Conservation (phyloP, 2,329 filamentous ascomycete species). For the Achaetomium macrosporum region DNA sequence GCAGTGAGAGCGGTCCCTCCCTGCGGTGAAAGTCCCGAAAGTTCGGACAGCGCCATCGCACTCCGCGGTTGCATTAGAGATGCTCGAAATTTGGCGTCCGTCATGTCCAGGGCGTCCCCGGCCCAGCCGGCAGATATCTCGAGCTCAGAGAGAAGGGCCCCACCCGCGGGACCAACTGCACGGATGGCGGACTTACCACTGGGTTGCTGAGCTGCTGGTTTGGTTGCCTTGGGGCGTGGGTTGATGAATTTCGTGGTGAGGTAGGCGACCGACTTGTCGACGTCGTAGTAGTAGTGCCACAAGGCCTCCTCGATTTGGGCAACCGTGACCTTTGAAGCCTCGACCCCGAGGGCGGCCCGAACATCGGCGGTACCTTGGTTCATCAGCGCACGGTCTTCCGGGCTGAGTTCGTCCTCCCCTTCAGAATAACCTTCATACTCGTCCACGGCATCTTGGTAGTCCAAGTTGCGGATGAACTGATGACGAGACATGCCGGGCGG, state of each 20-base stretch:
- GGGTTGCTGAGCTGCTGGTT: slow-evolving; percentile 12
- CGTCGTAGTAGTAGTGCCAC: slow-evolving; percentile 95
- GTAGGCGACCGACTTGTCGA: slow-evolving; percentile 78
- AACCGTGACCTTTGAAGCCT: slow-evolving; percentile 50
- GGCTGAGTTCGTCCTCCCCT: slow-evolving; percentile 41
- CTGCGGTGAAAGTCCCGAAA: background rate
- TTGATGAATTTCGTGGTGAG: slow-evolving; percentile 59
- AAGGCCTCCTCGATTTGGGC: slow-evolving; percentile 79
- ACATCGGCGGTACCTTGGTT: slow-evolving; percentile 61
- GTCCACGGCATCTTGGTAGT: slow-evolving; percentile 47
- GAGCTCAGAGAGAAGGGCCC: slow-evolving; percentile 5
- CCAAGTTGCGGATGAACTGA: slow-evolving; percentile 41
- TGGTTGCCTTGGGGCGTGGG: slow-evolving; percentile 35
- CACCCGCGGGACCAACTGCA: slow-evolving; percentile 5
- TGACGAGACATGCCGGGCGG: slow-evolving; percentile 40
- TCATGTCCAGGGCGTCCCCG: slow-evolving; percentile 9
- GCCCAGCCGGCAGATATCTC: slow-evolving; percentile 13
- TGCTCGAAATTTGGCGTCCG: slow-evolving; percentile 2
- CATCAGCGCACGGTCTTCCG: slow-evolving; percentile 49
- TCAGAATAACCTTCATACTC: slow-evolving; percentile 41
- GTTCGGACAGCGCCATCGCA: slow-evolving; percentile 21
- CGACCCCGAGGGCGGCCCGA: slow-evolving; percentile 55
- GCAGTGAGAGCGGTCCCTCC: background rate
- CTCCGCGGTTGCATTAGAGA: slow-evolving; percentile 1
- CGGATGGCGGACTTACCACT: slow-evolving; percentile 22